Evolutionary conservation across 2,329 filamentous ascomycete genomes (phyloP), one percentile per base, ranked within the genome.

Genomic region (Davidsoniella eucalypti): DNA sequence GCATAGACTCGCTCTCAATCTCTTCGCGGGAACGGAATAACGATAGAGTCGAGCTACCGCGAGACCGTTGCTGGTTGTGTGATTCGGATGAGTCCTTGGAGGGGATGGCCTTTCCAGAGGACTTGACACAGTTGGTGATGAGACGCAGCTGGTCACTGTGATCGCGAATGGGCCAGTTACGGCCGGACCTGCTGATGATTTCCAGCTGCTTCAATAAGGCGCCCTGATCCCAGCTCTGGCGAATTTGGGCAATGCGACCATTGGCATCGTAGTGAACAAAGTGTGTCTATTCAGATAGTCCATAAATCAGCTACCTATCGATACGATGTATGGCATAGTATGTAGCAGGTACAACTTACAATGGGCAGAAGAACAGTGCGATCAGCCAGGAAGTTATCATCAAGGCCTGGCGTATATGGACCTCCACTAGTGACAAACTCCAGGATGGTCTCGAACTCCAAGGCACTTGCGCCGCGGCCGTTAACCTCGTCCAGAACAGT

Each of bases 141-240:
- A 94, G 69, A 59, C 78, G 80, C 57, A 82, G 73, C 68, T 96
- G 88, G 49, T 94, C 87, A 59, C 78, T 78, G 61, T 82, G 84
- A 62, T 94, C 87, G 57, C 80, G 78, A 61, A 98, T 93, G 50
- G 92, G 92, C 92, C 92, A 98, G 67, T 92, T 94, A 63, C 83
- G 84, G 51, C 85, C 86, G 49, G 83, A 82, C 61, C 81, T 82
- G 59, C 92, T 90, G 64, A 98, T 96, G 51, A 95, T 80, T 55
- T 95, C 88, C 56, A 95, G 75, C 64, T 94, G 83, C 69, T 92
- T 96, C 57, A 98, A 76, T 39, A 98, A 76, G 49, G 87, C 83
- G 54, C 81, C 88, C 65, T 98, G 92, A 63, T 98, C 92, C 92
- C 92, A 98, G 63, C 83, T 86, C 57, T 90, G 78, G 58, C 90